A percentile compares a stretch with the other conserved stretches of the same genome.
Evolutionary conservation across 192 early-diverging fungal species (phyloP).

Genomic region (Gamsiella multidivaricata): DNA sequence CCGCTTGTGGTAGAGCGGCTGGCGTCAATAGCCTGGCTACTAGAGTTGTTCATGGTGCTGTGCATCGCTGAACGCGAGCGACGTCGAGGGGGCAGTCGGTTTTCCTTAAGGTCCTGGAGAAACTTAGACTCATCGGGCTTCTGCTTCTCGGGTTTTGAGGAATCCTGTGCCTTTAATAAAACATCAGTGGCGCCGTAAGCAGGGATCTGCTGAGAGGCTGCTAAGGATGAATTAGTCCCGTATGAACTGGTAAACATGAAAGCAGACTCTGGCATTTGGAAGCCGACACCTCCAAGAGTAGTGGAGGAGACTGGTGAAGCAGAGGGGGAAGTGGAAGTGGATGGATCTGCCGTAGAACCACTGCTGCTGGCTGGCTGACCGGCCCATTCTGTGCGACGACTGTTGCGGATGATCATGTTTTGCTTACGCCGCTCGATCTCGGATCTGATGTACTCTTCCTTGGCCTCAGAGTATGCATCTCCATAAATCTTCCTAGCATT

Average conservation of each 20-base stretch:
- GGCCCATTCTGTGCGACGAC: conserved; percentile 38
- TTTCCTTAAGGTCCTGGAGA: conserved; percentile 25
- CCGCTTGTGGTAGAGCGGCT: neutral
- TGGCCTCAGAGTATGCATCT: conserved; percentile 65
- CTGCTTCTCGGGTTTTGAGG: neutral
- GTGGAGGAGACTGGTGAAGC: conserved; percentile 5
- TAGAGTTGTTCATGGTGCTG: neutral
- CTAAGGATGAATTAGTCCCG: neutral
- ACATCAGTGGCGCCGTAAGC: conserved; percentile 5
- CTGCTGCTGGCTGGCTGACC: conserved; percentile 12
- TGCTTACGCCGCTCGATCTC: conserved; percentile 68
- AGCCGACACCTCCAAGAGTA: neutral
- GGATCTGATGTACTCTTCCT: conserved; percentile 71
- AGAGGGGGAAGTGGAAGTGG: conserved; percentile 2
- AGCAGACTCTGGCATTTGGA: conserved; percentile 4
- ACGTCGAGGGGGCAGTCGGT: conserved; percentile 33
- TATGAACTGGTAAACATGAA: conserved; percentile 17
- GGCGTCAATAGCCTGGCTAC: neutral
- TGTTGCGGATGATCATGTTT: conserved; percentile 43
- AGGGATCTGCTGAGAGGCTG: conserved; percentile 6
- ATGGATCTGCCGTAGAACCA: neutral
- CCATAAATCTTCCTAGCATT: conserved; percentile 70
- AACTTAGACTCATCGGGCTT: conserved; percentile 30
- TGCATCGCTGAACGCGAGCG: conserved; percentile 43
- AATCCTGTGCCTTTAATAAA: neutral